phyloP scores from a whole-genome alignment of 2,329 filamentous ascomycete species.

The Fusarium pseudocircinatum region DNA sequence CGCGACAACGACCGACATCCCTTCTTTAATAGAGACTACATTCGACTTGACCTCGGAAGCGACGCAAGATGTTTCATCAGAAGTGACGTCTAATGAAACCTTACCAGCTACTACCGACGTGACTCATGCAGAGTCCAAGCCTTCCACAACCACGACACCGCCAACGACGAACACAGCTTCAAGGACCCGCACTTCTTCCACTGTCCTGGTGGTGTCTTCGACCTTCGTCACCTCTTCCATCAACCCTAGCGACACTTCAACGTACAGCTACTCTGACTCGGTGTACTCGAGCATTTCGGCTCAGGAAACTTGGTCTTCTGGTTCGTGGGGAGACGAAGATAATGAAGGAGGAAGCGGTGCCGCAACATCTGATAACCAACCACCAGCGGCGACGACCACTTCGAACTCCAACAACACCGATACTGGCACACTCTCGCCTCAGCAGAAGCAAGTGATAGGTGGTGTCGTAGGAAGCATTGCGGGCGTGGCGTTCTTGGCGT shows the following conservation, averaged over 20 bases:
- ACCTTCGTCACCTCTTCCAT: slow-evolving; percentile 32
- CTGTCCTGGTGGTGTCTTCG: slow-evolving; percentile 31
- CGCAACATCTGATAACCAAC: slow-evolving; percentile 29
- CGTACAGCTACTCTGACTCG: slow-evolving; percentile 31
- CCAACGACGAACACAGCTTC: slow-evolving; percentile 17
- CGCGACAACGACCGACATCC: slow-evolving; percentile 27
- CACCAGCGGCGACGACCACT: slow-evolving; percentile 36
- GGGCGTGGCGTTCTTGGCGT: slow-evolving; percentile 64
- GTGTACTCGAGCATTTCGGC: slow-evolving; percentile 41
- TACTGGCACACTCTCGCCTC: slow-evolving; percentile 42
- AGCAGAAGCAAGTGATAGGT: slow-evolving; percentile 59
- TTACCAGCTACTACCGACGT: slow-evolving; percentile 16
- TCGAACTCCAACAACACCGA: slow-evolving; percentile 33
- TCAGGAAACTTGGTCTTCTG: slow-evolving; percentile 36
- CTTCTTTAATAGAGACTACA: slow-evolving; percentile 30
- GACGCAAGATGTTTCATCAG: slow-evolving; percentile 22
- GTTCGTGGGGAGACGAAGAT: slow-evolving; percentile 32
- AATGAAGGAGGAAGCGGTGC: slow-evolving; percentile 20
- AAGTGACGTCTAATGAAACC: slow-evolving; percentile 21
- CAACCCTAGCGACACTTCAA: slow-evolving; percentile 23
- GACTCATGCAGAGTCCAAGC: slow-evolving; percentile 5
- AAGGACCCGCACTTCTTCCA: slow-evolving; percentile 29
- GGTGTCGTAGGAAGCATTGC: slow-evolving; percentile 68
- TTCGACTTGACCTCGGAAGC: slow-evolving; percentile 27
- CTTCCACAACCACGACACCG: slow-evolving; percentile 23